Conservation (phyloP, 2,329 filamentous ascomycete genomes). For the Sclerotinia trifoliorum region DNA sequence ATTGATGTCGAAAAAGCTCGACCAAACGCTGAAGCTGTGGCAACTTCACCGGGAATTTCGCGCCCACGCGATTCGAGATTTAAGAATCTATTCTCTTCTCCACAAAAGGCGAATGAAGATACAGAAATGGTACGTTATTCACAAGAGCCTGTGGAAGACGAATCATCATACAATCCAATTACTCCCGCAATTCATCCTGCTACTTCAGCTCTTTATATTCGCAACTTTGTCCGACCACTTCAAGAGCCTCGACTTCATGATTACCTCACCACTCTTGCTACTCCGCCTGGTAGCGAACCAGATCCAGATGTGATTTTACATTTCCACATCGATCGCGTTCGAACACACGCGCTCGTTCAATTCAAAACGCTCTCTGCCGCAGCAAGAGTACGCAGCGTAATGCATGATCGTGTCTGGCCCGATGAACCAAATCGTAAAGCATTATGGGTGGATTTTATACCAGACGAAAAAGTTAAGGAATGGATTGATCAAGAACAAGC, state of each 20-base stretch:
- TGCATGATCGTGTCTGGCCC: conserved; percentile 83
- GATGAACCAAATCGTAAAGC: conserved; percentile 80
- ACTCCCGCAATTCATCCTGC: conserved; percentile 66
- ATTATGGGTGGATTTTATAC: conserved; percentile 87
- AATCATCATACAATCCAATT: conserved; percentile 39
- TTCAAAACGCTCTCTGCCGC: conserved; percentile 71
- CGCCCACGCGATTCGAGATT: conserved; percentile 46
- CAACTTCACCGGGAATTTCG: conserved; percentile 22
- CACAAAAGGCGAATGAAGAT: conserved; percentile 20
- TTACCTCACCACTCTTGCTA: conserved; percentile 69
- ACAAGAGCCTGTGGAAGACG: conserved; percentile 22
- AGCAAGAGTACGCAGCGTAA: conserved; percentile 67
- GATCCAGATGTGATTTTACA: conserved; percentile 58
- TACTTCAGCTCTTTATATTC: conserved; percentile 81
- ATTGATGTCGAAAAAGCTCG: conserved; percentile 18
- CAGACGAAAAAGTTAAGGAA: conserved; percentile 65
- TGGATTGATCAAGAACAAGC: conserved; percentile 71
- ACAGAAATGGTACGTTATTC: conserved; percentile 26
- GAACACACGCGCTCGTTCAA: conserved; percentile 80
- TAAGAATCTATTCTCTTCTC: conserved; percentile 44
- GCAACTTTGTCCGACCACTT: conserved; percentile 84
- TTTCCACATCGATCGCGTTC: conserved; percentile 81
- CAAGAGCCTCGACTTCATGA: conserved; percentile 64
- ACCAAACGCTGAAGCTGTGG: background rate
- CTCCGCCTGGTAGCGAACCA: conserved; percentile 51